Evolutionary conservation across 345 rosid genomes (phyloP).

Genomic region (Turnera subulata): DNA sequence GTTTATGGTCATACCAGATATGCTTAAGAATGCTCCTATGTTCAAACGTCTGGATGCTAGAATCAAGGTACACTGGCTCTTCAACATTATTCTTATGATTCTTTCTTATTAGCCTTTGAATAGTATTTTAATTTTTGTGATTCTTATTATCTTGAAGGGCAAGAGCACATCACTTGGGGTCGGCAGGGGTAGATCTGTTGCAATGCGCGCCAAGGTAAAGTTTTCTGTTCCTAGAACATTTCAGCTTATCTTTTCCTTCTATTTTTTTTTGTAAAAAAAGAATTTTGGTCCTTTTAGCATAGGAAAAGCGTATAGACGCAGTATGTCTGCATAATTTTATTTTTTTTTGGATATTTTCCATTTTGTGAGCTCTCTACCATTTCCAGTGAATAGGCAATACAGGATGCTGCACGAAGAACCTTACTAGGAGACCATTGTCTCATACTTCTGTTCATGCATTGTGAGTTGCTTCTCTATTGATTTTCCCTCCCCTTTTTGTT

Average conservation of each 20-base stretch:
- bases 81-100: constrained; percentile 2
- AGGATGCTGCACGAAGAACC: too few species aligned
- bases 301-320: too few species aligned
- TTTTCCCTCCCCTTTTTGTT: neutral
- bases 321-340: too few species aligned
- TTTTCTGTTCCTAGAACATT: neutral
- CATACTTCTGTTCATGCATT: too few species aligned
- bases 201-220: constrained; percentile 89
- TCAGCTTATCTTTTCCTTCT: neutral
- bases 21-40: constrained; percentile 98
- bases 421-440: too few species aligned
- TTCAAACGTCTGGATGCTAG: constrained; percentile 86
- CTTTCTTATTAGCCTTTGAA: neutral
- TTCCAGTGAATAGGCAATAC: too few species aligned
- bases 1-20: constrained; percentile 99
- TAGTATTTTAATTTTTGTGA: constrained; percentile 1
- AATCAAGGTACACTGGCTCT: constrained; percentile 52
- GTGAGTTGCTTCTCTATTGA: too few species aligned
- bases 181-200: constrained; percentile 91
- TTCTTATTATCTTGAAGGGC: constrained; percentile 51
- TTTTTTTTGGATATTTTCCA: too few species aligned
- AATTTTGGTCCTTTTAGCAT: too few species aligned
- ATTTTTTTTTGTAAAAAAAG: too few species aligned
- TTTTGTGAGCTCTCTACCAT: too few species aligned
- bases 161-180: constrained; percentile 83